Conservation (phyloP, 2,329 filamentous ascomycete genomes). For the Paracorniculantispora psalliotae region DNA sequence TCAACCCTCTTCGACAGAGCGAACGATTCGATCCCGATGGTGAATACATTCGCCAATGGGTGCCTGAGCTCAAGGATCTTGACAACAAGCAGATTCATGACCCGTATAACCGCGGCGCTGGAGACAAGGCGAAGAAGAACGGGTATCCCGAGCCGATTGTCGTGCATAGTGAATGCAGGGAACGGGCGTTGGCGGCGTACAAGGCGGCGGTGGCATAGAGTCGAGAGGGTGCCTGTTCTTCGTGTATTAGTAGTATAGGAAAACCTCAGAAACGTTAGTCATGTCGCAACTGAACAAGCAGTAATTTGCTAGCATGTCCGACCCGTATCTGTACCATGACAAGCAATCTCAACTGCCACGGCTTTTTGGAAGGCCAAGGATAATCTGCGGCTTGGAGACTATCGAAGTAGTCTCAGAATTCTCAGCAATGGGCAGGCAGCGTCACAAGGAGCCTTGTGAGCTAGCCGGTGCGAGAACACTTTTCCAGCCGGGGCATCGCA, state of each 20-base stretch:
- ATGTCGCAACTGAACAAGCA: conserved; percentile 1
- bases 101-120: conserved; percentile 65
- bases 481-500: conserved; percentile 45
- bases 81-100: conserved; percentile 71
- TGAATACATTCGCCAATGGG: conserved; percentile 76
- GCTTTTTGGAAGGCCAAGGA: conserved; percentile 55
- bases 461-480: conserved; percentile 47
- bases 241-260: background rate
- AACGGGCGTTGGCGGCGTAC: conserved; percentile 63
- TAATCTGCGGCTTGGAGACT: conserved; percentile 56
- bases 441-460: conserved; percentile 18
- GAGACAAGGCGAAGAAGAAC: conserved; percentile 52
- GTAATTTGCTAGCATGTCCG: conserved; percentile 38
- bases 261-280: background rate
- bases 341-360: conserved; percentile 48
- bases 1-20: conserved; percentile 79
- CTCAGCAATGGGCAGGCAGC: conserved; percentile 38
- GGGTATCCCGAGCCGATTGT: conserved; percentile 75
- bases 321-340: conserved; percentile 64
- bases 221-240: background rate
- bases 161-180: conserved; percentile 64
- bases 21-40: conserved; percentile 80
- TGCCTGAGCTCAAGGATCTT: conserved; percentile 65
- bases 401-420: conserved; percentile 54
- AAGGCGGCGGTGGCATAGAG: conserved; percentile 43